Percentiles rank a stretch among this genome's conserved stretches.
Conservation (phyloP, 495 filamentous ascomycete genomes). For the Hyphodiscus hymeniophilus region DNA sequence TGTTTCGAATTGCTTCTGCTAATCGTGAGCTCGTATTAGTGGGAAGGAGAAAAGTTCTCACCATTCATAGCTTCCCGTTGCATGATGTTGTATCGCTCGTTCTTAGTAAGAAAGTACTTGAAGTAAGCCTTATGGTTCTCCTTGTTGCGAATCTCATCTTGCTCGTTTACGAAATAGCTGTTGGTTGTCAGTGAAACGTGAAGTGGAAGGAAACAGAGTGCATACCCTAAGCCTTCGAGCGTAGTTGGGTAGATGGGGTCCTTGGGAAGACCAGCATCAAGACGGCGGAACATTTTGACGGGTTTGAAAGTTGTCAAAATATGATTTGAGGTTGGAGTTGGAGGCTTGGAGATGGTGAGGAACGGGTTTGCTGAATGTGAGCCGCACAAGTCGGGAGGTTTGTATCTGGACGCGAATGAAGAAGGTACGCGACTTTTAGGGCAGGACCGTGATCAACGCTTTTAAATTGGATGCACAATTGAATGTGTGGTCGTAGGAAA, state of each 20-base stretch:
- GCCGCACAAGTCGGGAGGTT: no score
- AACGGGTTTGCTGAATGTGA: no score
- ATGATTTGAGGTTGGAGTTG: neutral
- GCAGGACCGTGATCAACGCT: no score
- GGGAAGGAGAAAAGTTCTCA: conserved; percentile 24
- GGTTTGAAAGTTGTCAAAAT: neutral
- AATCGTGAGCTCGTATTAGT: conserved; percentile 5
- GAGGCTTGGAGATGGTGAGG: no score
- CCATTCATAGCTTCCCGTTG: conserved; percentile 64
- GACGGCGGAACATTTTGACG: conserved; percentile 58
- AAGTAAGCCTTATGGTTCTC: conserved; percentile 58
- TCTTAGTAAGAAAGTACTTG: conserved; percentile 62
- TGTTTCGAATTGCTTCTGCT: conserved; percentile 52
- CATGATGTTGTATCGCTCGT: conserved; percentile 61
- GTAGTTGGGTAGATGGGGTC: conserved; percentile 58
- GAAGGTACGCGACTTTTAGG: no score
- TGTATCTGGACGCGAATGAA: no score
- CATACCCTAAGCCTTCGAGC: conserved; percentile 61
- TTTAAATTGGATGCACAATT: no score
- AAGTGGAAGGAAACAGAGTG: neutral
- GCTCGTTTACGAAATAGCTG: conserved; percentile 60
- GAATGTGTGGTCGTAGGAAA: no score
- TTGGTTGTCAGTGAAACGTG: neutral
- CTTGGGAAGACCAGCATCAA: conserved; percentile 52
- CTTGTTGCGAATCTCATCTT: conserved; percentile 63